Evolutionary conservation across 176 grass and related monocot genomes (phyloP), one percentile per base, ranked within the genome.

Genomic region (Aegilops tauschii): DNA sequence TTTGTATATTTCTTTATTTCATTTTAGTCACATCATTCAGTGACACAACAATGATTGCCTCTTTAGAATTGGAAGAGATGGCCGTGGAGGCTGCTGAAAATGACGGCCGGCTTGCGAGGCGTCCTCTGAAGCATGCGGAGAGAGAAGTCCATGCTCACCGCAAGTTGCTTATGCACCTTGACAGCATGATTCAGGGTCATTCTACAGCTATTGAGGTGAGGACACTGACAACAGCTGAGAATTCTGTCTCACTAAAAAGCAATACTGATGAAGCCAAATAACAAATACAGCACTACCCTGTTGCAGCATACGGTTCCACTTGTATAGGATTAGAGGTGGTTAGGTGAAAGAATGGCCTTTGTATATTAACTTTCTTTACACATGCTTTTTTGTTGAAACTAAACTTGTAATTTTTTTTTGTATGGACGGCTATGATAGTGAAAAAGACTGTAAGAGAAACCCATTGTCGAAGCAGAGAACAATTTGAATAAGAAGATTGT

Each of bases 81-180:
- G 71, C 78, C 42, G 8, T 20, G 37, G 83, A 98, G 77, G 86
- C 89, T 64, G 79, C 87, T 89, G 79, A 84, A 92, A 84, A 42
- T 87, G 95, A 98, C 85, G 89, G 91, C 52, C 88, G 93, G 81
- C 77, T 98, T 69, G 95, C 93, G 45, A 89, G 93, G 50, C 77
- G 62, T n/a, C 85, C 93, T 83, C 76, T 95, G 71, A 90, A 87
- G 86, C 88, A 90, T 85, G 82, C 0, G 25, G 78, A 93, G 56
- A 83, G 76, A 85, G 93, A 98, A 82, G 87, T 92, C 45, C 80
- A 92, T 45, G 87, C 89, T 80, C 93, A 98, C 87, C 50, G 12
- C 75, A 87, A 85, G 79, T 81, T 95, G 85, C 90, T 92, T 59
- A 58, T 71, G 10, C 87, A 83, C 65, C 47, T 98, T 12, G 31